phyloP scores from a whole-genome alignment of 1,284 basidiomycete genomes.

The Bondarzewia mesenterica region DNA sequence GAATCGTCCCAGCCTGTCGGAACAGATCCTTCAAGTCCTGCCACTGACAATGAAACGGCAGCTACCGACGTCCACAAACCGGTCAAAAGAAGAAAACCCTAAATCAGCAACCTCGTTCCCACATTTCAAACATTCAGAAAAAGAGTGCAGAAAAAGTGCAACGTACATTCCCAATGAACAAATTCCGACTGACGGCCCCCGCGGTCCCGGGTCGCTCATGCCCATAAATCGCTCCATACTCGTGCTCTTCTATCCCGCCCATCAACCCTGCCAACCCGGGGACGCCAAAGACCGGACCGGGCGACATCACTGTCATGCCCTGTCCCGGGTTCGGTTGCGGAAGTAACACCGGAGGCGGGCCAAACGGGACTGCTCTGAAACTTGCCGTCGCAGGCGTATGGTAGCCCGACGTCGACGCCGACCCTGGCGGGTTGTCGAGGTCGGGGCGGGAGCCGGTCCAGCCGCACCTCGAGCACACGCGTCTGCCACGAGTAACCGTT shows the following conservation, averaged over 20 bases:
- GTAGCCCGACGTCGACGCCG: background rate
- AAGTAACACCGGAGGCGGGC: background rate
- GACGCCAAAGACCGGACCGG: too few species aligned
- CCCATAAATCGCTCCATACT: background rate
- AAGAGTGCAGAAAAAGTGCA: background rate
- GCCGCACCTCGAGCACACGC: constrained; percentile 81
- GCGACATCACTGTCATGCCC: too few species aligned
- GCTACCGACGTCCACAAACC: constrained; percentile 45
- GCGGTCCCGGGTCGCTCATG: background rate
- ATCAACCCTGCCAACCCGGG: too few species aligned
- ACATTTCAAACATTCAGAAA: background rate
- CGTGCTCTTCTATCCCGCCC: too few species aligned
- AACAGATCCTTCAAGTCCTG: constrained; percentile 98
- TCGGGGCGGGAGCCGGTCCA: constrained; percentile 67
- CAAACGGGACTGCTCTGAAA: background rate
- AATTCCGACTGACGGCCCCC: constrained; percentile 34
- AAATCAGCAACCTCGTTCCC: too few species aligned
- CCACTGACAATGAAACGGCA: constrained; percentile 97
- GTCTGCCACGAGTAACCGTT: constrained; percentile 92
- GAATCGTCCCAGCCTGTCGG: constrained; percentile 88
- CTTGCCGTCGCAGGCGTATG: background rate
- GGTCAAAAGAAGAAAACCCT: background rate
- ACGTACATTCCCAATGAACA: constrained; percentile 62
- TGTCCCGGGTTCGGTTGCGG: too few species aligned
- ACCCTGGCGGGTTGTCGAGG: constrained; percentile 21